A percentile compares a stretch with the other conserved stretches of the same genome.
Conservation (phyloP, 306 rosid species). For the Pueraria montana region DNA sequence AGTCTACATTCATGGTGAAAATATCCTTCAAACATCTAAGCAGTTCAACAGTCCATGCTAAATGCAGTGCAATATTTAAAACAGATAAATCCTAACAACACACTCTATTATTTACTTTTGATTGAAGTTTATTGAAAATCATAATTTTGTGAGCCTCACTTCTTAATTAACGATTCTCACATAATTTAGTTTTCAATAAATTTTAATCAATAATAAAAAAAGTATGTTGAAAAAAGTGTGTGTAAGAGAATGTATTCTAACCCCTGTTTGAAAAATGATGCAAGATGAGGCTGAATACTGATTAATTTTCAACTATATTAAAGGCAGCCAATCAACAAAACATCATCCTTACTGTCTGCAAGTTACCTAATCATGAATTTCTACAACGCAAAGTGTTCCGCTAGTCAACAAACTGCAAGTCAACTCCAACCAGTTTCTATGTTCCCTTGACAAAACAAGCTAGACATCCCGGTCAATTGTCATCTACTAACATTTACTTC, state of each 20-base stretch:
- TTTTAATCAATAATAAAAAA: background rate
- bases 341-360: slow-evolving; percentile 8
- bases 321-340: slow-evolving; percentile 1
- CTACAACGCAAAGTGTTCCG: slow-evolving; percentile 37
- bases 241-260: background rate
- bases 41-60: background rate
- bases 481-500: slow-evolving; percentile 56
- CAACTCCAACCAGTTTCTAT: slow-evolving; percentile 29
- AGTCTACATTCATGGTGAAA: background rate
- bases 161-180: background rate
- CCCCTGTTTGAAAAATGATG: background rate
- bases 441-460: slow-evolving; percentile 38
- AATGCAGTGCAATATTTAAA: background rate
- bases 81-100: background rate
- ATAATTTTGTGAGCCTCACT: background rate
- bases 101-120: background rate
- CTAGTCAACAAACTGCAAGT: slow-evolving; percentile 27
- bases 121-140: background rate
- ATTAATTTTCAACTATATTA: background rate
- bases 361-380: slow-evolving; percentile 45
- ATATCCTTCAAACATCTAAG: background rate
- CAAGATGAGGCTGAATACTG: background rate
- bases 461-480: slow-evolving; percentile 48
- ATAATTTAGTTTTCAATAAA: background rate
- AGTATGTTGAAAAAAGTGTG: background rate